Evolutionary conservation across 2,329 filamentous ascomycete species (phyloP).

Genomic region (Ciborinia camelliae): DNA sequence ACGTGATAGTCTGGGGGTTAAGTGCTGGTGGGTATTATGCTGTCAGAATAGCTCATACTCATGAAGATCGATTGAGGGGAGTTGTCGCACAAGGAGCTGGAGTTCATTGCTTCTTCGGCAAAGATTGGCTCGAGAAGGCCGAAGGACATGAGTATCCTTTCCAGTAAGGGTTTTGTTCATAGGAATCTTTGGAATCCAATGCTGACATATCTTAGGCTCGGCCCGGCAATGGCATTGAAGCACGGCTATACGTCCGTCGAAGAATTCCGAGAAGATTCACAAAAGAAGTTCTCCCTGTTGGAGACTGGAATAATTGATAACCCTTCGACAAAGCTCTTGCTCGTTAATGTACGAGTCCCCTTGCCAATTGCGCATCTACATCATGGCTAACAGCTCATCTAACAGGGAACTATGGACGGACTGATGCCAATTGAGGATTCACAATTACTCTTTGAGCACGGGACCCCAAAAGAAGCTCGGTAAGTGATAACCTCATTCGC

Average conservation of each 20-base stretch:
- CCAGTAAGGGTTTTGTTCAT: slow-evolving; percentile 39
- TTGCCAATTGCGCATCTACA: neutral
- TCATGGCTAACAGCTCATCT: neutral
- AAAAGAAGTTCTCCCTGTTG: slow-evolving; percentile 61
- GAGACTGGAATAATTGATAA: slow-evolving; percentile 55
- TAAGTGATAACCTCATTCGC: slow-evolving; percentile 32
- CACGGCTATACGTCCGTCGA: slow-evolving; percentile 56
- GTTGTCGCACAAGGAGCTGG: slow-evolving; percentile 61
- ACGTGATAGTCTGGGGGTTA: slow-evolving; percentile 61
- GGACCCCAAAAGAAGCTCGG: slow-evolving; percentile 61
- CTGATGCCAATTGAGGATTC: slow-evolving; percentile 67
- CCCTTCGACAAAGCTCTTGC: slow-evolving; percentile 54
- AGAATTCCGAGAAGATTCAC: slow-evolving; percentile 52
- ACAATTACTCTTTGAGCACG: slow-evolving; percentile 61
- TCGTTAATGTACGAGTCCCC: slow-evolving; percentile 53
- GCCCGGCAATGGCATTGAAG: slow-evolving; percentile 56
- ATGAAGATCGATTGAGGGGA: slow-evolving; percentile 51
- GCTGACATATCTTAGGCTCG: slow-evolving; percentile 41
- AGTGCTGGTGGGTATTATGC: slow-evolving; percentile 67
- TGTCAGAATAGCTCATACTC: slow-evolving; percentile 65
- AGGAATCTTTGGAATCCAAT: neutral
- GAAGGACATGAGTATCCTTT: slow-evolving; percentile 68
- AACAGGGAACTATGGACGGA: slow-evolving; percentile 58
- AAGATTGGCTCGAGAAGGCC: slow-evolving; percentile 57
- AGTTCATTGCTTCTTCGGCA: slow-evolving; percentile 58